These are phyloP conservation scores for Penicillium coffeae DNA, from an alignment of 495 filamentous ascomycete genomes.

Conservation along the genomic window DNA sequence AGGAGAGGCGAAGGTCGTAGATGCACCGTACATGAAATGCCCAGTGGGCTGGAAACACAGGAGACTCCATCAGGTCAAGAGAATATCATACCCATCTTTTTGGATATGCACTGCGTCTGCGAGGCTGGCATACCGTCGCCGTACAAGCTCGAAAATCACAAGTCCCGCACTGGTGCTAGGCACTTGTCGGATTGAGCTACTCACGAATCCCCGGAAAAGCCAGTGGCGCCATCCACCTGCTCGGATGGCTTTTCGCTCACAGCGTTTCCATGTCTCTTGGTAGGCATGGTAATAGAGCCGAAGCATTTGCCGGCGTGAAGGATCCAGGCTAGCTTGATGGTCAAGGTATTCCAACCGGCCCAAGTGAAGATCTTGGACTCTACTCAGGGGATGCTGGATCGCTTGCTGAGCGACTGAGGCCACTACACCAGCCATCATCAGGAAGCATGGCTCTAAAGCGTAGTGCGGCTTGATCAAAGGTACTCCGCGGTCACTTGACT, in stretches of 20 bases:
- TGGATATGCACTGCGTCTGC: conserved; percentile 61
- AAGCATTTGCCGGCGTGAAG: conserved; percentile 49
- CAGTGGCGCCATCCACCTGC: conserved; percentile 65
- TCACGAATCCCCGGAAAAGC: conserved; percentile 74
- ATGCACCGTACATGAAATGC: too few species aligned
- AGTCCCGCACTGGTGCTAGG: conserved; percentile 86
- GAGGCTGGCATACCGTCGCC: conserved; percentile 70
- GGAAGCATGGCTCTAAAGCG: conserved; percentile 74
- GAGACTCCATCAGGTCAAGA: conserved; percentile 41
- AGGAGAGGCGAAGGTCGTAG: too few species aligned
- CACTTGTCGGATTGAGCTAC: conserved; percentile 72
- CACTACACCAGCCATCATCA: conserved; percentile 70
- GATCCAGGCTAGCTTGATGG: conserved; percentile 51
- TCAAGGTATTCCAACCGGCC: conserved; percentile 76
- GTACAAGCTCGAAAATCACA: conserved; percentile 84
- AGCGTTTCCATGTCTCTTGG: conserved; percentile 68
- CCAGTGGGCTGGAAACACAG: background rate
- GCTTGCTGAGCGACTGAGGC: conserved; percentile 74
- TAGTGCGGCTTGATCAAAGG: conserved; percentile 77
- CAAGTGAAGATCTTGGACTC: conserved; percentile 75
- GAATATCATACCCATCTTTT: conserved; percentile 71
- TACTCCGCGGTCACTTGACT: conserved; percentile 31
- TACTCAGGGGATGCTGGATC: conserved; percentile 72
- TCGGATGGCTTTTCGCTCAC: conserved; percentile 55
- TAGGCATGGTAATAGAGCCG: conserved; percentile 71